Base-by-base conservation (phyloP, 2,329 filamentous ascomycete species). In the Chrysoporthe puriensis region DNA sequence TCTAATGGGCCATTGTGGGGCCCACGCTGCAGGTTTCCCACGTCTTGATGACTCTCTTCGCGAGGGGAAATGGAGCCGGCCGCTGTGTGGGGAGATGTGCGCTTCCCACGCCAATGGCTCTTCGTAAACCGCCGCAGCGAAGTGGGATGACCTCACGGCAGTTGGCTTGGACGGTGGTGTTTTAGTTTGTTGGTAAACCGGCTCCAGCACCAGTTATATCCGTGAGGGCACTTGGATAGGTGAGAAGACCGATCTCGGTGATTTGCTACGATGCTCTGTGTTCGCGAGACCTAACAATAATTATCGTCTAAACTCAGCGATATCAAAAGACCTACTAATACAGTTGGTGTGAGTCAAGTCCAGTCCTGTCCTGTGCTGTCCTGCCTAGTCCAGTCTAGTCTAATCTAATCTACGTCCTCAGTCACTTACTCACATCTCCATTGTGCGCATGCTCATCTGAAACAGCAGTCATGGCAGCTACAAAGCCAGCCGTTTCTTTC, bases 401-500 rank as follows among this genome's bases (percentile, higher is more conserved):
- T 26, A 26, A 26, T 26, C 26, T 26, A 26, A 26, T 26, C 26
- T 26, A 26, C 26, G 21, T 14, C 46, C 21, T 21, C 46, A 3
- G 7, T 7, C 21, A 46, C 42, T 7, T 14, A 46, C 42, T 48
- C 42, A 26, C 5, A 34, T 6, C 13, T 44, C 42, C 21, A 26
- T 21, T 13, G 8, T 6, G 11, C 32, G 26, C 50, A 34, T 9
- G 44, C 16, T n/a, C 44, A 21, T 21, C 16, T n/a, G 36, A 4
- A 40, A 40, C 14, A 3, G 5, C 57, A 57, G 73, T 61, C 65
- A 78, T 78, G 73, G 67, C 76, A 21, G 69, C 74, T 61, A 21
- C 71, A 7, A 82, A 81, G 69, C 77, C 77, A 4, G 74, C 77
- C 4, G 72, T 91, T 64, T 85, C 87, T 71, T 92, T 93, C 78